Evolutionary conservation across 140 eudicot genomes (phyloP).

Genomic region (Flaveria floridana): DNA sequence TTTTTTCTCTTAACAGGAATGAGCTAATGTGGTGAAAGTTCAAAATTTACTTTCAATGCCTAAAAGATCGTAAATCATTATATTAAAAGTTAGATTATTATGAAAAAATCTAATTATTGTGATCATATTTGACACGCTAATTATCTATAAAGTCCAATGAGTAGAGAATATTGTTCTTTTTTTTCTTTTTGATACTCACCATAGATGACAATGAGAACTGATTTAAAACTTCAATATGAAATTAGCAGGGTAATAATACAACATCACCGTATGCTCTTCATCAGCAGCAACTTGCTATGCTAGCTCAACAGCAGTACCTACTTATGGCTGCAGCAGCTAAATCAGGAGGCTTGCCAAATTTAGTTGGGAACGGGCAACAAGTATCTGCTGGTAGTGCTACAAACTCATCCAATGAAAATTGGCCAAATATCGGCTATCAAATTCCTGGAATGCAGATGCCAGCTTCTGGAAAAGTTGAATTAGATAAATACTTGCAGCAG

Average conservation of each 20-base stretch:
- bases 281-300: constrained; percentile 93
- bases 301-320: constrained; percentile 86
- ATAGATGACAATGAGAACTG: neutral
- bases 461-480: constrained; percentile 53
- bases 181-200: neutral
- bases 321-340: constrained; percentile 91
- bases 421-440: constrained; percentile 72
- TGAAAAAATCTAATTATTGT: neutral
- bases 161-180: neutral
- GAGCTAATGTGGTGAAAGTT: neutral
- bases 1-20: neutral
- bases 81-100: neutral
- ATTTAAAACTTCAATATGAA: neutral
- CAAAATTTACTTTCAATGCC: neutral
- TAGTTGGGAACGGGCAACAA: constrained; percentile 49
- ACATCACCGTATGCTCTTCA: constrained; percentile 86
- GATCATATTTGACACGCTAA: neutral
- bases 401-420: constrained; percentile 52
- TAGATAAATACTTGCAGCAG: constrained; percentile 80
- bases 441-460: constrained; percentile 68
- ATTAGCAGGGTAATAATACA: constrained; percentile 69
- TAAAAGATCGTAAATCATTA: constrained; percentile 9
- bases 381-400: constrained; percentile 54
- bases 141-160: neutral
- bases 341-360: constrained; percentile 60